These are phyloP conservation scores for Boletus tylopilopsis DNA, from an alignment of 768 basidiomycete genomes.

Conservation along the genomic window DNA sequence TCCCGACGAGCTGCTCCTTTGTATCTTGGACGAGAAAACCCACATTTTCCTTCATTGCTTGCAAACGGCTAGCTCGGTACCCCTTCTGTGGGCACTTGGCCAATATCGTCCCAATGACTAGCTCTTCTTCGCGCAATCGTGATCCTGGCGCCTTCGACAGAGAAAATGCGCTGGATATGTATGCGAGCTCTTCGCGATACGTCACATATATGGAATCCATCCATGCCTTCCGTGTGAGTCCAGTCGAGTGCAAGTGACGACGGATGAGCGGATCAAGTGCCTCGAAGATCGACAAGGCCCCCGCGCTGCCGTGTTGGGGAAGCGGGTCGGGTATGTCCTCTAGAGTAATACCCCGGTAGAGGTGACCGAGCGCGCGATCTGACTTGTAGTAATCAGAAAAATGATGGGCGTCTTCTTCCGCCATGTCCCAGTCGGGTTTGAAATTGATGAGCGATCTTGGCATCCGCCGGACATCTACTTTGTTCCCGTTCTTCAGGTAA, in stretches of 20 bases:
- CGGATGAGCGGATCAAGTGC: background rate
- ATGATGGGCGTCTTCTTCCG: background rate
- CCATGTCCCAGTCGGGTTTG: slow-evolving; percentile 56
- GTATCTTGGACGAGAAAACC: background rate
- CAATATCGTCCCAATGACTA: background rate
- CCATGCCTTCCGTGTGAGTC: background rate
- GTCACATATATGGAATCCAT: background rate
- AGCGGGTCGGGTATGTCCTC: background rate
- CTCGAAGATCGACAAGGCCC: background rate
- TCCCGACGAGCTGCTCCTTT: slow-evolving; percentile 2
- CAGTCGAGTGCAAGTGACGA: background rate
- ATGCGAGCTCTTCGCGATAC: slow-evolving; percentile 1
- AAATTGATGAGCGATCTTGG: slow-evolving; percentile 55
- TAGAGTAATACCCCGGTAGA: background rate
- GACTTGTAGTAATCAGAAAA: background rate
- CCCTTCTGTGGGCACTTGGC: background rate
- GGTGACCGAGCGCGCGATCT: slow-evolving; percentile 1
- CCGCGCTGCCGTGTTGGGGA: background rate
- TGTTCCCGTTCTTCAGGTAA: slow-evolving; percentile 70
- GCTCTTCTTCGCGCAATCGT: background rate
- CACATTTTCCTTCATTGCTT: background rate
- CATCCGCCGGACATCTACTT: slow-evolving; percentile 49
- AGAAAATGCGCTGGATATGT: background rate
- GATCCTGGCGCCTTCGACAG: background rate
- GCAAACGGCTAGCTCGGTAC: background rate